Evolutionary conservation across 495 filamentous ascomycete genomes (phyloP), one percentile per base, ranked within the genome.

Genomic region (Beverwykella pulmonaria): DNA sequence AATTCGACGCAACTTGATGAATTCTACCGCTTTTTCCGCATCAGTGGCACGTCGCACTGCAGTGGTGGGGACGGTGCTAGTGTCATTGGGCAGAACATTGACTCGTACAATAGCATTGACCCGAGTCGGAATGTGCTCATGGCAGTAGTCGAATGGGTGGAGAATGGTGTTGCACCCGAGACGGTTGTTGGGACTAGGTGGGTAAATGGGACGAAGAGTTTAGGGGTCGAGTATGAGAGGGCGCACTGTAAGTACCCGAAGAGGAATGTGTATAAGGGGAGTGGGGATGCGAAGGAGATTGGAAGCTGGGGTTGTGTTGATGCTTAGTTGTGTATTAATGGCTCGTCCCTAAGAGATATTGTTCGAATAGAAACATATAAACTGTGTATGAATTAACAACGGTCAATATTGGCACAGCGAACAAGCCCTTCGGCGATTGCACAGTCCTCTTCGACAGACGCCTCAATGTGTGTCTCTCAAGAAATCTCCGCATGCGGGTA

Each of bases 61-160:
- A 71, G 66, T 17, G 73, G 70, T 12, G 84, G 84, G 8, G 78
- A 80, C n/a, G 85, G 86, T 0, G 84, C 82, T 0, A 79, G 78
- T 70, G 77, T 78, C 20, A 82, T 87, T 59, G 83, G 85, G 0
- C 82, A 86, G 69, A 75, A 72, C 1, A 61, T 68, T 0, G 27
- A 20, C 2, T 73, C 75, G 12, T 47, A 47, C 1, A 6, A 48
- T 3, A 68, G 65, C 29, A 12, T 54, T 1, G 56, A 60, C 14
- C 67, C 67, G 6, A 53, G 27, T 7, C 20, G 59, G 34, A 69
- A 69, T 29, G 54, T 69, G 15, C 56, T 69, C 2, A 81, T 80
- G 67, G 82, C 84, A 2, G 75, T 89, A 71, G 82, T 87, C 10
- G 70, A 74, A 15, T 88, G 86, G 87, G 84, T 88, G 0, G 87